Evolutionary conservation across 2,329 filamentous ascomycete species (phyloP), one percentile per base, ranked within the genome.

Genomic region (Tolypocladium guangdongense): DNA sequence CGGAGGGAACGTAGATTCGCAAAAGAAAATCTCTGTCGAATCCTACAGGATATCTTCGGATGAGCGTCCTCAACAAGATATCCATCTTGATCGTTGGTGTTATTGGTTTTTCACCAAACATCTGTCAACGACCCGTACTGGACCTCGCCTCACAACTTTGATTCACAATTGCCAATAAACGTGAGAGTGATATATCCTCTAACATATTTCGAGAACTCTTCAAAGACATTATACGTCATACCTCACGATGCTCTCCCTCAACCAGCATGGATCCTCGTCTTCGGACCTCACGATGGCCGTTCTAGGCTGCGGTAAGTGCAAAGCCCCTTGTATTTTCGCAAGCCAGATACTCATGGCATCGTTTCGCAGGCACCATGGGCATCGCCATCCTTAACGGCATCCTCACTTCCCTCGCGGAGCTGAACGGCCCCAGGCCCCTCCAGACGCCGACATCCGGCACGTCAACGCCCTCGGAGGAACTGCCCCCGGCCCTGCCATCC

Each of bases 381-480:
- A 88, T 88, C 56, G 88, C 88, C 54, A 91, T 95, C 60, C 80
- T 95, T 54, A 84, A 81, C 52, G 90, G 89, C 58, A 86, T 96
- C 64, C 80, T 95, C 60, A 76, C 81, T 56, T 88, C 87, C 12
- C 78, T 93, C 46, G 73, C 74, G 39, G 77, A 72, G 59, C 71
- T 77, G 66, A 74, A 74, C 52, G 72, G 68, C 27, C 71, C 71
- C 50, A 71, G 70, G 58, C 77, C 69, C 59, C 71, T 74, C 49
- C 74, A 73, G 63, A 69, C 64, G 50, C 72, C 63, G 33, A 59
- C 68, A 36, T 72, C 75, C 3, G 69, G 73, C 55, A 65, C 68
- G 4, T 71, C 74, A 22, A 74, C 72, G 4, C 74, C 74, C 2
- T 61, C 64, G 49, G 73, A 77, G 41, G 75, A 77, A 52, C 60